Conservation (phyloP, 2,329 filamentous ascomycete species). For the Drechslerella coelobrocha region DNA sequence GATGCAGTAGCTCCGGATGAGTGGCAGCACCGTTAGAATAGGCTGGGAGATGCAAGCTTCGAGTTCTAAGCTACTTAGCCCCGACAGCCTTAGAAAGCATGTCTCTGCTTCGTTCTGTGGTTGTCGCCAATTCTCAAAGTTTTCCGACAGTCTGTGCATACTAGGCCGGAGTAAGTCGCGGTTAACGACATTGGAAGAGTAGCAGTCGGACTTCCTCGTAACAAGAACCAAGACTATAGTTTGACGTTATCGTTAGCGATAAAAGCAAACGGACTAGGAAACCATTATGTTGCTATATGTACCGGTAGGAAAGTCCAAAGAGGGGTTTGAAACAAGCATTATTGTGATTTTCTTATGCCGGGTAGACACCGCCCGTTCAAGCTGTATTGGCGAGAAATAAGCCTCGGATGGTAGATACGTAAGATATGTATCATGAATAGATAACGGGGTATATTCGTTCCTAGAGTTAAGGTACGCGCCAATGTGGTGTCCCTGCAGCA, state of each 20-base stretch:
- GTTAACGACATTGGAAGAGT: slow-evolving; percentile 12
- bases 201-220: background rate
- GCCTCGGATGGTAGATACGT: slow-evolving; percentile 27
- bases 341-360: slow-evolving; percentile 10
- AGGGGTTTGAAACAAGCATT: background rate
- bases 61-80: slow-evolving; percentile 17
- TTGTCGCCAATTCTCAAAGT: background rate
- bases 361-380: background rate
- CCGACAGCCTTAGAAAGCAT: slow-evolving; percentile 15
- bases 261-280: background rate
- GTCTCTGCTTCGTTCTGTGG: slow-evolving; percentile 25
- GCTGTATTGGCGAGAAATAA: slow-evolving; percentile 25
- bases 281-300: background rate
- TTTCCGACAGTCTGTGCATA: background rate
- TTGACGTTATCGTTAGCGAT: background rate
- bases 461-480: background rate
- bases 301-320: slow-evolving; percentile 26
- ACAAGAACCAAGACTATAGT: slow-evolving; percentile 21
- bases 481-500: slow-evolving; percentile 7
- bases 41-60: slow-evolving; percentile 33
- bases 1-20: slow-evolving; percentile 8
- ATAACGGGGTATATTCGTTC: background rate
- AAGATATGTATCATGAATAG: slow-evolving; percentile 16
- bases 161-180: slow-evolving; percentile 12
- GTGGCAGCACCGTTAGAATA: slow-evolving; percentile 1